Evolutionary conservation across 257 asterid genomes (phyloP), one percentile per base, ranked within the genome.

Genomic region (Plantago major): DNA sequence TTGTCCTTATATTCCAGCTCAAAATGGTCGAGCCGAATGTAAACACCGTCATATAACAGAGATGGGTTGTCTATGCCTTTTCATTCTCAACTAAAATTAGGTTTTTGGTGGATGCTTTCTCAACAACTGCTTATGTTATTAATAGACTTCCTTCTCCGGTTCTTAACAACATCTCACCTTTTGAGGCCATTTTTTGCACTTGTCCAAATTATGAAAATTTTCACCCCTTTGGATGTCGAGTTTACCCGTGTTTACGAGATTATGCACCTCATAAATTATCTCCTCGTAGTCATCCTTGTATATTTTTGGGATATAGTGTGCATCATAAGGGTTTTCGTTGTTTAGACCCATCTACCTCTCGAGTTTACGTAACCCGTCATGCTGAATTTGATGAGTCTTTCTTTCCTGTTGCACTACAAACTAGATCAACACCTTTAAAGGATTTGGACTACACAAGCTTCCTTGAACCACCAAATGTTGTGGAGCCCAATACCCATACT

Each of bases 191-290:
- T 1, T 48, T 4, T 48, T 2, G 17, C 9, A 17, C 19, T 5
- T 8, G 3, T 1, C 54, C 17, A 8, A 5, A 15, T 48, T 48
- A 48, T 3, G 2, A 6, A 3, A 48, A 48, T 3, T n/a, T 48
- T 48, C 54, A 48, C 13, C 54, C 54, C 13, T 48, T 48, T 48
- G 54, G 54, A 3, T 48, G 17, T 48, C 54, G 17, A 16, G 54
- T 48, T 44, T 44, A 2, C 13, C 19, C 54, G 2, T 12, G 54
- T 48, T 3, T 15, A 2, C 15, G 19, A 48, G 13, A n/a, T n/a
- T n/a, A n/a, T n/a, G n/a, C n/a, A n/a, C n/a, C n/a, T n/a, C n/a
- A n/a, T n/a, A n/a, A n/a, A 17, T 48, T 48, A 2, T 11, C n/a
- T 6, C 19, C 19, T 48, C 19, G 17, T 16, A 48, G n/a, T 15